Evolutionary conservation across 495 filamentous ascomycete genomes (phyloP), one percentile per base, ranked within the genome.

Genomic region (Hypoxylon trugodes): DNA sequence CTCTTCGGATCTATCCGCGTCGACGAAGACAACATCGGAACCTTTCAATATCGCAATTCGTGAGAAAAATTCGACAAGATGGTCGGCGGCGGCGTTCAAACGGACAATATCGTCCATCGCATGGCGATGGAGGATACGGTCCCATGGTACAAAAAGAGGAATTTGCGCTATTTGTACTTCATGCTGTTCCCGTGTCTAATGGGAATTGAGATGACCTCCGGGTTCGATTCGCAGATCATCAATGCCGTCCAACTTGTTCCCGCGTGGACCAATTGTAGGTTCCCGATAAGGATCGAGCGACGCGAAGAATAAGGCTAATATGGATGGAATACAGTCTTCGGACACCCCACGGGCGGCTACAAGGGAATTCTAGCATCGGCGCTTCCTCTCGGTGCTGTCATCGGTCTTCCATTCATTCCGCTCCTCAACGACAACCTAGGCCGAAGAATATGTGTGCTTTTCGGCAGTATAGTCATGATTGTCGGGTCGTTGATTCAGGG

Each of bases 141-240:
- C 15, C 72, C 78, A 30, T 87, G 87, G 87, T 87, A 84, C 68
- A 81, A 82, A 69, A 90, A 90, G 67, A 77, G 62, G 2, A 87
- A 90, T 61, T 77, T 90, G 28, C 78, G 87, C 32, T 49, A 60
- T 28, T 73, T 90, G 58, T 90, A 90, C 70, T 69, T 87, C 6
- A 56, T 87, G 60, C 73, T 91, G 53, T 84, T 88, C 63, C 85
- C 86, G n/a, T 82, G 85, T 7, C 81, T 83, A 63, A 87, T 90
- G 74, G 87, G 88, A 8, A 84, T 88, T 41, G 88, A 89, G 73
- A 85, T 88, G 76, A 90, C 87, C 1, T 88, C 86, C 19, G 87
- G 88, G 0, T 90, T 90, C 68, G 87, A 90, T 71, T 86, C 84
- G 6, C 85, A 87, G 60, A 85, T 90, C 69, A 88, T 90, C 74